phyloP scores from a whole-genome alignment of 2,329 filamentous ascomycete genomes.

The Periconia macrospinosa region DNA sequence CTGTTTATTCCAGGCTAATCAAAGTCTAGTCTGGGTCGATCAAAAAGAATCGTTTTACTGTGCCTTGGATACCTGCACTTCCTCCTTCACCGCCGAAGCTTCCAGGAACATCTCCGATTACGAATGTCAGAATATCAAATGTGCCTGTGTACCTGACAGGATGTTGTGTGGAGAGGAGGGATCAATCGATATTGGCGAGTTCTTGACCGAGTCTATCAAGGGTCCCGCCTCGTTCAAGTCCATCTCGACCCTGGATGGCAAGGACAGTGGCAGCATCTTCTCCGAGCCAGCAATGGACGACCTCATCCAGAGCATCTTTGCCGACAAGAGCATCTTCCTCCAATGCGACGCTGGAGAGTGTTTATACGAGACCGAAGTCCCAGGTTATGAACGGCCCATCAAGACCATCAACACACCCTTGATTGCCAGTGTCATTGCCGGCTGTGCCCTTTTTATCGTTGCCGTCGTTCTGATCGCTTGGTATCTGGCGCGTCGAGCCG shows the following conservation, averaged over 20 bases:
- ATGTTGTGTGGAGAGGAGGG: conserved; percentile 93
- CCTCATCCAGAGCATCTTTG: conserved; percentile 85
- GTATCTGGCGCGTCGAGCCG: conserved; percentile 80
- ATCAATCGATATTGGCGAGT: conserved; percentile 89
- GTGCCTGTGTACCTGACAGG: conserved; percentile 83
- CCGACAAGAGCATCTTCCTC: conserved; percentile 84
- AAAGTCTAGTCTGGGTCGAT: conserved; percentile 83
- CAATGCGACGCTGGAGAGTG: conserved; percentile 87
- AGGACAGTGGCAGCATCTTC: conserved; percentile 77
- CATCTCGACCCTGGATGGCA: conserved; percentile 56
- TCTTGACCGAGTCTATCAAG: conserved; percentile 78
- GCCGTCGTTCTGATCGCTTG: conserved; percentile 79
- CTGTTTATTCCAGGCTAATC: conserved; percentile 25
- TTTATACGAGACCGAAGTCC: conserved; percentile 87
- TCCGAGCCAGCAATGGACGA: conserved; percentile 91
- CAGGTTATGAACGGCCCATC: conserved; percentile 83
- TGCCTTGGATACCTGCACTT: conserved; percentile 78
- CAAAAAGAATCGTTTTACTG: conserved; percentile 96
- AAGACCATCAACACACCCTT: conserved; percentile 97
- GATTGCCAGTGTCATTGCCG: conserved; percentile 91
- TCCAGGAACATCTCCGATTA: conserved; percentile 81
- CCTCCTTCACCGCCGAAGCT: conserved; percentile 67
- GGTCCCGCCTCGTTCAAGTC: conserved; percentile 87
- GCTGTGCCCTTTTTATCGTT: conserved; percentile 83
- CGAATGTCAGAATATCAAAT: conserved; percentile 80